These are phyloP conservation scores for Ballota nigra DNA, from an alignment of 257 asterid genomes.

Conservation along the genomic window DNA sequence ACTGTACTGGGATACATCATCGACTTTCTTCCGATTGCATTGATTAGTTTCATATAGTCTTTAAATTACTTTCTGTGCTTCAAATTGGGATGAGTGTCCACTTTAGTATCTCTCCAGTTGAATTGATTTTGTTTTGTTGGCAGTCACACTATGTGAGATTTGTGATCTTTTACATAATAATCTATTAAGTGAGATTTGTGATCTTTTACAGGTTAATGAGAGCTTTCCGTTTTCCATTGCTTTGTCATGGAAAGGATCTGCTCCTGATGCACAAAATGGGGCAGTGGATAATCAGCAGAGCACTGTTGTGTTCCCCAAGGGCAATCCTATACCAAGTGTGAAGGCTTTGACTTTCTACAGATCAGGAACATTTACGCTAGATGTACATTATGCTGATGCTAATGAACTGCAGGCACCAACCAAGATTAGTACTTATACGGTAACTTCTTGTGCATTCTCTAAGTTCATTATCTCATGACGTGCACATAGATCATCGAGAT, in stretches of 20 bases:
- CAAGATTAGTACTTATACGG: constrained; percentile 79
- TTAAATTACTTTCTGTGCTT: neutral
- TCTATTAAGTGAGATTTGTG: neutral
- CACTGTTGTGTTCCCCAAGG: constrained; percentile 78
- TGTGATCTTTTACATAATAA: neutral
- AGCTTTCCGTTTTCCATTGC: constrained; percentile 71
- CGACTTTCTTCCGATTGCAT: neutral
- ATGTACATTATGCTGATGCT: constrained; percentile 69
- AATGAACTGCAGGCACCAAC: constrained; percentile 64
- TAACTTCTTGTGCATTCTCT: constrained; percentile 21
- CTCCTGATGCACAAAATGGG: constrained; percentile 58
- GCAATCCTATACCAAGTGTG: constrained; percentile 82
- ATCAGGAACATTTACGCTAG: constrained; percentile 62
- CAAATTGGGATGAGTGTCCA: neutral
- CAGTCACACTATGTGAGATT: neutral
- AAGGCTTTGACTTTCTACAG: constrained; percentile 85
- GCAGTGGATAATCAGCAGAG: constrained; percentile 62
- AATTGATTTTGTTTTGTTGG: neutral
- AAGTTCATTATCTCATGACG: neutral
- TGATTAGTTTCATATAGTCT: neutral
- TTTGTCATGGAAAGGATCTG: constrained; percentile 68
- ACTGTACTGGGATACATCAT: neutral
- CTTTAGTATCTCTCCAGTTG: neutral
- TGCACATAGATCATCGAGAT: neutral
- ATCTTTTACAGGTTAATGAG: constrained; percentile 60